These are phyloP conservation scores for Eimeria acervulina DNA, from an alignment of 169 alveolate genomes.

Conservation along the genomic window DNA sequence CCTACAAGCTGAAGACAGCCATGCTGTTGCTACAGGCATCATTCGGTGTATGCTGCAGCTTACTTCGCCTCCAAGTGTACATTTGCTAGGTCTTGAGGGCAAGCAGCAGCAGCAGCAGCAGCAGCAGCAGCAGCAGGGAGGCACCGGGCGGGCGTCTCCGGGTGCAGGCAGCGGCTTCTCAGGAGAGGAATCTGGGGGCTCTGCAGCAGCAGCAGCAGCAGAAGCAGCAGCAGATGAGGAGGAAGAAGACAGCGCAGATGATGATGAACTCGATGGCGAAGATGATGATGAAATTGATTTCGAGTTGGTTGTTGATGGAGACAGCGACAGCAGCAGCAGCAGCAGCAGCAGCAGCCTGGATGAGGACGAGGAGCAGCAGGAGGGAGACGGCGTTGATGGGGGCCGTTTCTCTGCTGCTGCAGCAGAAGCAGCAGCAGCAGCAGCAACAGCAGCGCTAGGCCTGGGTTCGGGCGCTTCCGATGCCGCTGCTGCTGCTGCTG, in stretches of 20 bases:
- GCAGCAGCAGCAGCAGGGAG: slow-evolving; percentile 53
- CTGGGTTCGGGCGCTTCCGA: not conserved
- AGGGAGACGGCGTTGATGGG: not conserved
- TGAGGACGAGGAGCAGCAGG: not conserved
- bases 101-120: too few species aligned
- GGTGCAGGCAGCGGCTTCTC: not conserved
- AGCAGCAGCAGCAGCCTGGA: not conserved
- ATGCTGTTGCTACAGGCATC: slow-evolving; percentile 23
- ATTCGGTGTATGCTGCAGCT: slow-evolving; percentile 47
- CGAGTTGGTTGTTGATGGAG: slow-evolving; percentile 56
- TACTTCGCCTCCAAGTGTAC: not conserved
- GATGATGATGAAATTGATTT: slow-evolving; percentile 40
- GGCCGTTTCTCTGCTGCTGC: not conserved
- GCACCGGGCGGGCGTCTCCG: slow-evolving; percentile 32
- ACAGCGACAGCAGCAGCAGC: slow-evolving; percentile 16
- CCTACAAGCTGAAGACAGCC: slow-evolving; percentile 23
- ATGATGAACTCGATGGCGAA: slow-evolving; percentile 42
- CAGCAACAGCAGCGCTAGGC: not conserved
- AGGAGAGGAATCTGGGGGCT: not conserved
- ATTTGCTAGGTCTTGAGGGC: not conserved
- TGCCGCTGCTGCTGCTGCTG: slow-evolving; percentile 7
- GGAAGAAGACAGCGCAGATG: slow-evolving; percentile 70
- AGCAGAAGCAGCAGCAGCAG: not conserved
- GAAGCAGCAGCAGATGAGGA: slow-evolving; percentile 49
- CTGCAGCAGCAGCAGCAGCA: slow-evolving; percentile 68